Evolutionary conservation across 2,329 filamentous ascomycete genomes (phyloP), one percentile per base, ranked within the genome.

Genomic region (Thermomyces lanuginosus): DNA sequence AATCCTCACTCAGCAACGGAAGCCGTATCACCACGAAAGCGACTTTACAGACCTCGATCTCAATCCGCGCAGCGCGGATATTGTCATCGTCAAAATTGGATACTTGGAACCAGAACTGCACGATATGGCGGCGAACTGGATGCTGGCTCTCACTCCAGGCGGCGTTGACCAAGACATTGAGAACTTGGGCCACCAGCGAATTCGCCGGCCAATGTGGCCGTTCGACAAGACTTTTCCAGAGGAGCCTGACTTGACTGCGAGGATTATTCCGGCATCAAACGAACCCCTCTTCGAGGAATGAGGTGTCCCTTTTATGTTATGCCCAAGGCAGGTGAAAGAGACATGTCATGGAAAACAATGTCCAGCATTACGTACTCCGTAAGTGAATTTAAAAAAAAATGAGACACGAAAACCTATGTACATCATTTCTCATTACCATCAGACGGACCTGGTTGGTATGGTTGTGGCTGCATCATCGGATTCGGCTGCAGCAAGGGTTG

Each of bases 71-170:
- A 36, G 48, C 4, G 54, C 56, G 1, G 60, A 64, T 34, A 55
- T 68, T 12, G 62, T 67, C 1, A 56, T 68, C 22, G 62, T 67
- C 13, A 67, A 68, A 42, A 68, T 68, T 22, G 64, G 64, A 9
- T 69, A 67, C 30, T 42, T 69, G 1, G 64, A 68, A 38, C 64
- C 64, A 3, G 57, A 68, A 37, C 44, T 67, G 4, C 65, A 64
- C 32, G 55, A 56, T 26, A 68, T 68, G 63, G 57, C 63, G 1
- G 49, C 48, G 5, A 62, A 60, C 28, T 68, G 63, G 64, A 65
- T 66, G 56, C 49, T 67, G 2, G 64, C 49, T 0, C 45, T 68
- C 9, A 67, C 63, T 0, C 63, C 63, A 0, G 64, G 63, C 0
- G 63, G 63, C 6, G 64, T 68, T 6, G 61, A 68, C 36, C 64